A percentile compares a stretch with the other conserved stretches of the same genome.
Conservation (phyloP, 208 protist species). For the Leptomonas pyrrhocoris region DNA sequence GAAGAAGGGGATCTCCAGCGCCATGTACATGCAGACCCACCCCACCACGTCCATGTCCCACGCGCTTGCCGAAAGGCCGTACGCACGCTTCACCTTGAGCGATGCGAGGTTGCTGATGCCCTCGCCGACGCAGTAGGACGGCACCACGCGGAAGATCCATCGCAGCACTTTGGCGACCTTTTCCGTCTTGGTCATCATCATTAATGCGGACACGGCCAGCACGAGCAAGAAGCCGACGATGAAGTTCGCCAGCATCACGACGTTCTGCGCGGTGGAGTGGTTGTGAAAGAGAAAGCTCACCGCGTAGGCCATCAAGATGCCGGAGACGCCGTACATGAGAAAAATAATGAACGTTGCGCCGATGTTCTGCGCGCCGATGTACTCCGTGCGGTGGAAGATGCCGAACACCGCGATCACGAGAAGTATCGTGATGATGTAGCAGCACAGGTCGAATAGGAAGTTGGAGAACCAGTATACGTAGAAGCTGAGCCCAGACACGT, state of each 20-base stretch:
- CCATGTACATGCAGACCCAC: conserved; percentile 68
- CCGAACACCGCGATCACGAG: conserved; percentile 63
- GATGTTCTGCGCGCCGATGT: conserved; percentile 45
- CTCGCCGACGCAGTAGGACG: conserved; percentile 78
- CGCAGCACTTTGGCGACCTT: conserved; percentile 38
- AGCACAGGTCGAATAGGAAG: conserved; percentile 74
- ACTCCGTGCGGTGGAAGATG: conserved; percentile 65
- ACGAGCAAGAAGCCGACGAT: conserved; percentile 80
- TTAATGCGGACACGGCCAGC: conserved; percentile 55
- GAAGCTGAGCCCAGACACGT: conserved; percentile 64
- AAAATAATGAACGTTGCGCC: conserved; percentile 57
- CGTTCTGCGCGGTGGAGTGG: conserved; percentile 71
- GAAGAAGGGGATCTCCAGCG: conserved; percentile 54
- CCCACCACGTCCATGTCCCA: conserved; percentile 57
- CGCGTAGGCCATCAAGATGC: conserved; percentile 64
- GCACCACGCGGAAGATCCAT: conserved; percentile 72
- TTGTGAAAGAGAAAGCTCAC: conserved; percentile 71
- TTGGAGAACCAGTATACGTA: conserved; percentile 78
- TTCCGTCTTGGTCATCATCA: conserved; percentile 41
- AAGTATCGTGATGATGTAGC: conserved; percentile 65
- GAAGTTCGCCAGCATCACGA: conserved; percentile 75
- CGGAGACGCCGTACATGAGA: conserved; percentile 64
- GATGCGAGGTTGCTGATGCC: conserved; percentile 72
- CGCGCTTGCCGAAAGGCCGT: conserved; percentile 28
- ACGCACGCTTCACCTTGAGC: conserved; percentile 31